These are phyloP conservation scores for Uncinocarpus reesii DNA, from an alignment of 2,329 filamentous ascomycete genomes.

Conservation along the genomic window DNA sequence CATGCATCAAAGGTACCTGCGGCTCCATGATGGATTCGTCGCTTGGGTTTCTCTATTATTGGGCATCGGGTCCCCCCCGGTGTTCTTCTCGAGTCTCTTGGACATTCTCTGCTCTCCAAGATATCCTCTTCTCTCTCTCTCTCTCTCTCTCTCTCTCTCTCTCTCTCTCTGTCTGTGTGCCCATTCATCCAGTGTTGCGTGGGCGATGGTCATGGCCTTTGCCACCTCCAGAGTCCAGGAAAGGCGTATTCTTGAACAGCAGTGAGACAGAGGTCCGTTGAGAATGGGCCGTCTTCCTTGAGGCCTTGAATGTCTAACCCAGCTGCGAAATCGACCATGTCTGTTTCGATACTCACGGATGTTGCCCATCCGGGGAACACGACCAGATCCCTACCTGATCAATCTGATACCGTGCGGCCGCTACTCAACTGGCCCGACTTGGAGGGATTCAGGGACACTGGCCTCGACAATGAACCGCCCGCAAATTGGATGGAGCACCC, in stretches of 20 bases:
- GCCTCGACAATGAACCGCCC: slow-evolving; percentile 7
- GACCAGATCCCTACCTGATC: neutral
- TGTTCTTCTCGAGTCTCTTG: no score
- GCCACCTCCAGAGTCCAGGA: no score
- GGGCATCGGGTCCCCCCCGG: no score
- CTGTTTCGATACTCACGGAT: neutral
- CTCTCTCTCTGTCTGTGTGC: no score
- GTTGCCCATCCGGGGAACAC: neutral
- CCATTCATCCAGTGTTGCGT: no score
- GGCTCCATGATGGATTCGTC: neutral
- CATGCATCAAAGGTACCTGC: slow-evolving; percentile 2
- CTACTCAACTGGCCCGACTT: slow-evolving; percentile 16
- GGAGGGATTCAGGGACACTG: slow-evolving; percentile 8
- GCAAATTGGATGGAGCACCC: slow-evolving; percentile 12
- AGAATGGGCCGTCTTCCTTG: neutral
- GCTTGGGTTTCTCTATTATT: neutral
- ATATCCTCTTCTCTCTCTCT: no score
- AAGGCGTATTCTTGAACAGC: no score
- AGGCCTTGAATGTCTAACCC: neutral
- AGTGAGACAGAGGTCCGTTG: no score
- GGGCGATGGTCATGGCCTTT: no score
- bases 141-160: no score
- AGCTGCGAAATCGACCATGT: neutral
- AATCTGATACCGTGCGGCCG: neutral
- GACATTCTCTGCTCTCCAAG: no score